Conservation (phyloP, 352 stramenopile genomes). For the Peronospora destructor region DNA sequence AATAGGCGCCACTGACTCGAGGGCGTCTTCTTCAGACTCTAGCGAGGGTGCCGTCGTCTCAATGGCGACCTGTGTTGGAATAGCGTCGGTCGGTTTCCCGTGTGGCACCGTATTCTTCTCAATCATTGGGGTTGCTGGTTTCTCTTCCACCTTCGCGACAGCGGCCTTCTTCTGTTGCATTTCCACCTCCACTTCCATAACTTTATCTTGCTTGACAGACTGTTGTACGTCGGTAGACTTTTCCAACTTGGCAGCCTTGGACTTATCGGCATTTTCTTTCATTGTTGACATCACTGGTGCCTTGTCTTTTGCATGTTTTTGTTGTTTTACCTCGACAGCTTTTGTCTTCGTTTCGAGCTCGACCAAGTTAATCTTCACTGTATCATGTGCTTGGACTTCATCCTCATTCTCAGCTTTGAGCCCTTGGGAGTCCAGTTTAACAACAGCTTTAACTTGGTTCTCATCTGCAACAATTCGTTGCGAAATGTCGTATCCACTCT, state of each 20-base stretch:
- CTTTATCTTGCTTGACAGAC: constrained; percentile 3
- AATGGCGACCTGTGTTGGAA: background rate
- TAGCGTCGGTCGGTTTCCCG: constrained; percentile 1
- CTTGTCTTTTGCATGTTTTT: background rate
- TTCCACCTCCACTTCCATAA: background rate
- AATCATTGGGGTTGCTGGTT: background rate
- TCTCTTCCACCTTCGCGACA: background rate
- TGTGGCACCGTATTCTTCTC: background rate
- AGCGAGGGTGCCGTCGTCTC: background rate
- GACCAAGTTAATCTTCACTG: background rate
- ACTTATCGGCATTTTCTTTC: constrained; percentile 23
- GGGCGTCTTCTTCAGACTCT: constrained; percentile 1
- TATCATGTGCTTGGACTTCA: background rate
- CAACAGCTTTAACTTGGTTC: constrained; percentile 14
- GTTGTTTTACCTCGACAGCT: constrained; percentile 7
- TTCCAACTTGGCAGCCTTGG: constrained; percentile 7
- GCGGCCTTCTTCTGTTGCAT: background rate
- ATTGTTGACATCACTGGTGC: constrained; percentile 30
- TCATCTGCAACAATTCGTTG: background rate
- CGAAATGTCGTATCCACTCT: constrained; percentile 3
- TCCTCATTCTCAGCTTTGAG: constrained; percentile 1
- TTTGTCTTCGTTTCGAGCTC: constrained; percentile 13
- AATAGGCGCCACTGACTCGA: constrained; percentile 5
- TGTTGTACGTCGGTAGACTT: constrained; percentile 3
- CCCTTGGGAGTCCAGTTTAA: constrained; percentile 2